These are phyloP conservation scores for Arthrinium puccinioides DNA, from an alignment of 2,329 filamentous ascomycete genomes.

Conservation along the genomic window DNA sequence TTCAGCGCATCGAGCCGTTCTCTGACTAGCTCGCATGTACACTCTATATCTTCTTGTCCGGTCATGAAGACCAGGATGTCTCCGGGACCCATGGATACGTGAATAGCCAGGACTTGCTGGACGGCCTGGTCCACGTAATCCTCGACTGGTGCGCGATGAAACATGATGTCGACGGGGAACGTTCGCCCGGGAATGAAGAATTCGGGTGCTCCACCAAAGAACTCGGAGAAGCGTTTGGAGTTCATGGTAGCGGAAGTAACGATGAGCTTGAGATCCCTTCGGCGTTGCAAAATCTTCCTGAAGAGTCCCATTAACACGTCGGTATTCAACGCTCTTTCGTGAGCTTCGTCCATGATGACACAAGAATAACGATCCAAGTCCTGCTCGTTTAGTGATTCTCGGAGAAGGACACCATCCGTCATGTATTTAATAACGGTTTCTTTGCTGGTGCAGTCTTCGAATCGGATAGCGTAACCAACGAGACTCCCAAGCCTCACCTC, in stretches of 20 bases:
- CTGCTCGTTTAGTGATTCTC: slow-evolving; percentile 86
- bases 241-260: slow-evolving; percentile 99
- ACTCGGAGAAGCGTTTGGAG: slow-evolving; percentile 87
- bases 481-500: slow-evolving; percentile 79
- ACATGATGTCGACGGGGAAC: slow-evolving; percentile 95
- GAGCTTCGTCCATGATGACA: slow-evolving; percentile 99
- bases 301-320: slow-evolving; percentile 96
- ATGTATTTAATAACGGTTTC: slow-evolving; percentile 98
- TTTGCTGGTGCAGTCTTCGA: slow-evolving; percentile 95
- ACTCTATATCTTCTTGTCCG: slow-evolving; percentile 96
- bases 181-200: slow-evolving; percentile 94
- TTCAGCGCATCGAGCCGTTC: slow-evolving; percentile 84
- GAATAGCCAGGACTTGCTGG: slow-evolving; percentile 90
- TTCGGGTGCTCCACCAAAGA: slow-evolving; percentile 92
- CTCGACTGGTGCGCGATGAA: slow-evolving; percentile 87
- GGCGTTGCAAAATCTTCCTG: slow-evolving; percentile 88
- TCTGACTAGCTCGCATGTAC: slow-evolving; percentile 86
- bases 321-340: slow-evolving; percentile 92
- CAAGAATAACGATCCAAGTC: slow-evolving; percentile 95
- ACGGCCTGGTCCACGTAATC: slow-evolving; percentile 97
- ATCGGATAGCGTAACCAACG: slow-evolving; percentile 95
- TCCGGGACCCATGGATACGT: slow-evolving; percentile 86
- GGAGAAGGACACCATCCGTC: slow-evolving; percentile 91
- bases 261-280: slow-evolving; percentile 89
- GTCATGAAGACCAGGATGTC: slow-evolving; percentile 99